Evolutionary conservation across 345 rosid genomes (phyloP).

Genomic region (Conringia planisiliqua): DNA sequence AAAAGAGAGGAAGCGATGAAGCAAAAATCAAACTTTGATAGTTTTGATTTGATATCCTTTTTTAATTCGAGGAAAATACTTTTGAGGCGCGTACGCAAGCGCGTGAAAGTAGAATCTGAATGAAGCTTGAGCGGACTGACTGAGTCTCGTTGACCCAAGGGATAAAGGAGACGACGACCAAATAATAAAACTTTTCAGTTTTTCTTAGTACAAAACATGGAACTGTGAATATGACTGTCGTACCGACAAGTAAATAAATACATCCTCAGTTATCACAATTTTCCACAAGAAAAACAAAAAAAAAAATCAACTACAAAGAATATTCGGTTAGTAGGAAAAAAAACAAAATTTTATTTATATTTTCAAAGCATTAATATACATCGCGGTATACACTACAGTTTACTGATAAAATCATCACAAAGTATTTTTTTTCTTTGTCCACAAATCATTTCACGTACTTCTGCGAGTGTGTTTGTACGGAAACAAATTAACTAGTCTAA

Average conservation of each 20-base stretch:
- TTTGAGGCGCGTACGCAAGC: conserved; percentile 19
- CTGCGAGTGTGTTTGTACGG: background rate
- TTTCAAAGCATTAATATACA: background rate
- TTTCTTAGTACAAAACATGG: background rate
- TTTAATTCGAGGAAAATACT: background rate
- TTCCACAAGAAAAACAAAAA: background rate
- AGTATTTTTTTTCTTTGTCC: background rate
- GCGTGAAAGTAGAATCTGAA: conserved; percentile 3
- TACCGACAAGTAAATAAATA: conserved; percentile 7
- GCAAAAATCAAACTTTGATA: background rate
- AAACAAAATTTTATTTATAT: background rate
- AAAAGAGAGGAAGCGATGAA: background rate
- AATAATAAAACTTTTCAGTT: background rate
- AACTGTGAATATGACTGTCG: background rate
- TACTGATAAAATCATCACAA: background rate
- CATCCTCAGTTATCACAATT: background rate
- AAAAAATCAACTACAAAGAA: background rate
- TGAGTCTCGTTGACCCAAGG: conserved; percentile 10
- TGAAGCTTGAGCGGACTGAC: conserved; percentile 9
- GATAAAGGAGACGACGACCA: conserved; percentile 19
- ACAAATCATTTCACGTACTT: background rate
- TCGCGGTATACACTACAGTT: too few species aligned
- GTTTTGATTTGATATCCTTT: background rate
- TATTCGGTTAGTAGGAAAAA: background rate
- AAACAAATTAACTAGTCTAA: background rate